phyloP scores from a whole-genome alignment of 805 yeast species.

The Ogataea henricii region DNA sequence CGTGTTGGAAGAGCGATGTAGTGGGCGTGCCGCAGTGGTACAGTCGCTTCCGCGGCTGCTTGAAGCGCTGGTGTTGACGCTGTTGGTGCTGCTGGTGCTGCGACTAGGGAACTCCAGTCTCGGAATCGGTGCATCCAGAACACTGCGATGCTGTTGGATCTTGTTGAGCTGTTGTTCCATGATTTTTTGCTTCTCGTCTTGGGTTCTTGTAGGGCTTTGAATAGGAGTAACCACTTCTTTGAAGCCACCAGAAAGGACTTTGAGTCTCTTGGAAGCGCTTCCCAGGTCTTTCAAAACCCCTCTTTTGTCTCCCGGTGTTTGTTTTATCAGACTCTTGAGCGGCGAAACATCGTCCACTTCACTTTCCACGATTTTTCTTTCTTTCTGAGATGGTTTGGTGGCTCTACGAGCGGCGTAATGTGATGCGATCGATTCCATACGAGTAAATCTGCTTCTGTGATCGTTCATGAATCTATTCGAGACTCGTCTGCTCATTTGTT shows the following conservation, averaged over 20 bases:
- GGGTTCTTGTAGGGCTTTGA: constrained; percentile 34
- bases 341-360: constrained; percentile 8
- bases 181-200: constrained; percentile 25
- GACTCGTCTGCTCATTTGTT: constrained; percentile 27
- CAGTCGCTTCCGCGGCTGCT: background rate
- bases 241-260: constrained; percentile 26
- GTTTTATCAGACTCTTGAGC: background rate
- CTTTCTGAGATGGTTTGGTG: constrained; percentile 7
- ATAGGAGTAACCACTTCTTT: constrained; percentile 25
- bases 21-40: background rate
- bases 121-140: constrained; percentile 8
- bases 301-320: constrained; percentile 33
- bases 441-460: constrained; percentile 46
- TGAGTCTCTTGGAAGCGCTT: constrained; percentile 35
- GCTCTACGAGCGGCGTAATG: constrained; percentile 47
- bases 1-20: constrained; percentile 5
- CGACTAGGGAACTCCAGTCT: constrained; percentile 11
- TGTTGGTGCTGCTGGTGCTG: background rate
- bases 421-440: constrained; percentile 51
- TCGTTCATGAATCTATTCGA: constrained; percentile 46
- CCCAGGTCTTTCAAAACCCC: constrained; percentile 22
- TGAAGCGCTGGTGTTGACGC: background rate
- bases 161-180: constrained; percentile 25
- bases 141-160: constrained; percentile 7
- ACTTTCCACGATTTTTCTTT: constrained; percentile 6